phyloP scores from a whole-genome alignment of 192 early-diverging fungal species.

The Dissophora globulifera region DNA sequence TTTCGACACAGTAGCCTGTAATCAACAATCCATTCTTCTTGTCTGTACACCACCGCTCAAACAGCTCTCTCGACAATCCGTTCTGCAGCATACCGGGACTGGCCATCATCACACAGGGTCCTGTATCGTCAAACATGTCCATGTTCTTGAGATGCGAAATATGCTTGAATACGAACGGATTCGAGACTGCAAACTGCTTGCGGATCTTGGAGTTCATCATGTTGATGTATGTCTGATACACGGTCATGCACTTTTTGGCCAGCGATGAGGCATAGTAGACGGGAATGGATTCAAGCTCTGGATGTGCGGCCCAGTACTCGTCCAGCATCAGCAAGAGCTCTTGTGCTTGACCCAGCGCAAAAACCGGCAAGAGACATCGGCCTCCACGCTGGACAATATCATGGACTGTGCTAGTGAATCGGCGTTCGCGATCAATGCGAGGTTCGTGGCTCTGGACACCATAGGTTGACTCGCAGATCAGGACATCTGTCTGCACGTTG shows the following conservation, averaged over 20 bases:
- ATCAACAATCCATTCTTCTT: constrained; percentile 93
- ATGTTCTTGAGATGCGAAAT: constrained; percentile 90
- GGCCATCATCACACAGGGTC: constrained; percentile 99
- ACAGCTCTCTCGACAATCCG: constrained; percentile 93
- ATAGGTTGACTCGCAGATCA: constrained; percentile 97
- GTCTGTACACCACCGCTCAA: constrained; percentile 95
- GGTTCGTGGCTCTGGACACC: constrained; percentile 97
- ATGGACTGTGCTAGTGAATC: constrained; percentile 89
- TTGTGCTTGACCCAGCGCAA: constrained; percentile 97
- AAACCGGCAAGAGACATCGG: constrained; percentile 94
- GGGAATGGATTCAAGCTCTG: constrained; percentile 88
- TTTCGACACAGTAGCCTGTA: constrained; percentile 98
- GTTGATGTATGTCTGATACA: constrained; percentile 97
- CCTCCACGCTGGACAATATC: constrained; percentile 88
- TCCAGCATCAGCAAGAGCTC: constrained; percentile 97
- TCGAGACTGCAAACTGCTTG: constrained; percentile 84
- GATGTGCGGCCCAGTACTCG: constrained; percentile 95
- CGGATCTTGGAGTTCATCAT: constrained; percentile 98
- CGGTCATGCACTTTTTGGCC: constrained; percentile 97
- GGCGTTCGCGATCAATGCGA: constrained; percentile 88
- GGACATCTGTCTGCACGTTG: constrained; percentile 83
- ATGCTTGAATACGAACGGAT: constrained; percentile 98
- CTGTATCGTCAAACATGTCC: constrained; percentile 90
- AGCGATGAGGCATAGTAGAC: constrained; percentile 95
- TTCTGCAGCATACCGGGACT: constrained; percentile 98